Evolutionary conservation across 352 stramenopile genomes (phyloP), one percentile per base, ranked within the genome.

Genomic region (Globisporangium irregulare): DNA sequence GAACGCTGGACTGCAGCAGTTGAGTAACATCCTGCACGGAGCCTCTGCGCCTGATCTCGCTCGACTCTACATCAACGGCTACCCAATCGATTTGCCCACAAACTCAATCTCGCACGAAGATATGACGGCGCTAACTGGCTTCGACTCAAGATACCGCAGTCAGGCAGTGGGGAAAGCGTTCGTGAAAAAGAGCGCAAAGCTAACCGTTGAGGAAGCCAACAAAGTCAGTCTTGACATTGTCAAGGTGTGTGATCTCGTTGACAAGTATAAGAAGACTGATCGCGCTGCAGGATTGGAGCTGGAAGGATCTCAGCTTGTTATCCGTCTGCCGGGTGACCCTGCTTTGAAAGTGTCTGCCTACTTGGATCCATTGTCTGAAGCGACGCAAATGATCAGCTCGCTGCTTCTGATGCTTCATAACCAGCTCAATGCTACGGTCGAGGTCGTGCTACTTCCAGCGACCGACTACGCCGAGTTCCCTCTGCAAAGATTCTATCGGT

Each of bases 401-500:
- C 74, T 98, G 46, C 73, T 98, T 24, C 68, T 81, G 14, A 93
- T 93, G 84, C 66, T 96, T 10, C 81, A 84, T 27, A 69, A 69
- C 8, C 86, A 94, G 72, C 73, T 96, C 0, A 90, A 91, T 48
- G 85, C 87, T 10, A 87, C 76, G 1, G 72, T 94, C 20, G 87
- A 93, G 57, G 51, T 94, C 22, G 71, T 94, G 25, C 43, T 91
- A 4, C 38, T 92, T 58, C 96, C 77, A 29, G 71, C 68, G 0
- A 76, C 77, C 12, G 84, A 97, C 61, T 86, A 97, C 62, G 82
- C 75, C 0, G 85, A 97, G 62, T 89, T 98, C 27, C 96, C 96
- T 18, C 72, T 98, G 4, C 86, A 97, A 73, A 88, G 87, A 8
- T 99, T 98, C 75, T 99, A 98, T 69, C 86, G 92, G 24, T 98